Conservation (phyloP, 2,329 filamentous ascomycete species). For the Pseudogymnoascus sp. region DNA sequence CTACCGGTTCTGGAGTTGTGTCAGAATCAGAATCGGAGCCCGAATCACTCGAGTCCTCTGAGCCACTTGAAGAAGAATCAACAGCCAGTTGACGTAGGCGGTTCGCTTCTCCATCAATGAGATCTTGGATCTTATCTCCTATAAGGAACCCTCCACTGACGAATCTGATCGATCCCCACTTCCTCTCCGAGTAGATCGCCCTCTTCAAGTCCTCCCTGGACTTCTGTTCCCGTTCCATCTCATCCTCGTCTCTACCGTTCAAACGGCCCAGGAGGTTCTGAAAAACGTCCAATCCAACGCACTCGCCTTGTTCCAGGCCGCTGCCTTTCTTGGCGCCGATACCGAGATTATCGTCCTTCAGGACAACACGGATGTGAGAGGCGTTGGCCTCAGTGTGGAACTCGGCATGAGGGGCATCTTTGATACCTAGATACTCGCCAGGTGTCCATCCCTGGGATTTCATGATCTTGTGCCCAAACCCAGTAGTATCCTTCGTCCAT, state of each 20-base stretch:
- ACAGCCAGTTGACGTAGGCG: slow-evolving; percentile 25
- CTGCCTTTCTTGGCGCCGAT: slow-evolving; percentile 74
- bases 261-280: slow-evolving; percentile 79
- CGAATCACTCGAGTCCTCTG: slow-evolving; percentile 17
- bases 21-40: slow-evolving; percentile 16
- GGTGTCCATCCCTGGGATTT: slow-evolving; percentile 85
- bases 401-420: slow-evolving; percentile 66
- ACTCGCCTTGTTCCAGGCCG: slow-evolving; percentile 58
- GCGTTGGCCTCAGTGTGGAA: slow-evolving; percentile 75
- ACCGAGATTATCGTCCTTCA: slow-evolving; percentile 89
- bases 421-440: slow-evolving; percentile 73
- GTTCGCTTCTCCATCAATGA: slow-evolving; percentile 34
- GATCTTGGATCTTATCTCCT: slow-evolving; percentile 49
- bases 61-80: slow-evolving; percentile 16
- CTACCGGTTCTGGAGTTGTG: not conserved
- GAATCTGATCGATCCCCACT: slow-evolving; percentile 78
- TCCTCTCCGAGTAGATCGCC: slow-evolving; percentile 65
- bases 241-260: slow-evolving; percentile 78
- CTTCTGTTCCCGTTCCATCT: slow-evolving; percentile 63
- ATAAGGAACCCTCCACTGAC: slow-evolving; percentile 72
- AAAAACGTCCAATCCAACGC: slow-evolving; percentile 81
- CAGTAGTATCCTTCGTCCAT: slow-evolving; percentile 77
- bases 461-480: slow-evolving; percentile 87
- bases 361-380: slow-evolving; percentile 73
- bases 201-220: slow-evolving; percentile 64